Base-by-base conservation (phyloP, 2,329 filamentous ascomycete genomes). In the Cladosporium oxysporum region DNA sequence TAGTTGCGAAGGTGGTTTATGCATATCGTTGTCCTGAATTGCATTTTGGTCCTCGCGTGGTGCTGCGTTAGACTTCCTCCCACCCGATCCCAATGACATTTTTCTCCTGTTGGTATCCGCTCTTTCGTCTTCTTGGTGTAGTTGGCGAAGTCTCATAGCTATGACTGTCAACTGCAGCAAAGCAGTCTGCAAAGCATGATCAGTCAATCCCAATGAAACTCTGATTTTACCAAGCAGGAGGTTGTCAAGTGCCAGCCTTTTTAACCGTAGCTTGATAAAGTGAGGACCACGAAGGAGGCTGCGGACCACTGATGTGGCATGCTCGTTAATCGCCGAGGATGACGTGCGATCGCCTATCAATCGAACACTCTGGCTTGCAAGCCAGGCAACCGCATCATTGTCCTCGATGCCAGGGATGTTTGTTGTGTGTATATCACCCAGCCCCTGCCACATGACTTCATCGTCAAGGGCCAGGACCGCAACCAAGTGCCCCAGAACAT, bases 401-500 rank as follows among this genome's bases (percentile, higher is more conserved):
- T 69, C 66, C 26, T 66, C 55, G 2, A n/a, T 47, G 18, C 53
- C 62, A 2, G 58, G 5, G 12, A 16, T 28, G 18, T 23, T 18
- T 44, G 50, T 14, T 3, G 68, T 49, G 6, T 50, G 16, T n/a
- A 60, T 67, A 1, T 55, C 67, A 58, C 62, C 62, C 31, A 76
- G 35, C 49, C 70, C 71, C 58, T 71, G 66, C 71, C 72, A 74
- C 5, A 69, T 70, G 71, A 72, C 72, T 31, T 64, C 49, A 52
- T 64, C 69, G 21, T 87, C 86, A 77, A 87, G 88, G 29, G 85
- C 83, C 18, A 97, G 79, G 29, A 96, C 84, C 69, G 92, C 90
- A 5, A 88, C 88, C 1, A 97, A 77, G 2, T 90, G 90, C 61
- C 87, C 87, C 23, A 97, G 79, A 72, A 94, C 90, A 76, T 97